Percentiles rank a stretch among this genome's conserved stretches.
These are phyloP conservation scores for Coprinellus aureogranulatus DNA, from an alignment of 768 basidiomycete genomes.

Conservation along the genomic window DNA sequence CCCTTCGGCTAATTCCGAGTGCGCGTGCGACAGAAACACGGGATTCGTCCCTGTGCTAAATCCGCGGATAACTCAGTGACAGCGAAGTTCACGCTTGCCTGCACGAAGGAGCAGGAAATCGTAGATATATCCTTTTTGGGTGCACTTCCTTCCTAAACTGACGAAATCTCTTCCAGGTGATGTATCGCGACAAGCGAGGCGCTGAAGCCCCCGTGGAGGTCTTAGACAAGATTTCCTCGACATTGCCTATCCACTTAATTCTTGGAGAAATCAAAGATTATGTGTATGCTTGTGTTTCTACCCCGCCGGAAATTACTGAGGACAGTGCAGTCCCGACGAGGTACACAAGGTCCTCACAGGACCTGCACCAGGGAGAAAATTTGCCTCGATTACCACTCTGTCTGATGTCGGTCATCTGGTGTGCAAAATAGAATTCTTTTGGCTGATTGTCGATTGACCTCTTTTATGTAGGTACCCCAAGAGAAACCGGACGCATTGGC, in stretches of 20 bases:
- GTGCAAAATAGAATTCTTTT: neutral
- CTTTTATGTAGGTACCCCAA: constrained; percentile 12
- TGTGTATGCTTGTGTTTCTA: constrained; percentile 37
- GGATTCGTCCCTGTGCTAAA: constrained; percentile 37
- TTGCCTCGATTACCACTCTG: constrained; percentile 30
- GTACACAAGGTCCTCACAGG: constrained; percentile 36
- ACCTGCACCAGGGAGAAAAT: constrained; percentile 31
- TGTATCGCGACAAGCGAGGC: constrained; percentile 62
- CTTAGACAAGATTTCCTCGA: constrained; percentile 38
- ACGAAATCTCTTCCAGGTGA: constrained; percentile 41
- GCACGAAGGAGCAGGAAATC: constrained; percentile 60
- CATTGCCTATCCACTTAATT: constrained; percentile 51
- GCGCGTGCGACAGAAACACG: constrained; percentile 50
- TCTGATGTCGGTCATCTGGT: constrained; percentile 32
- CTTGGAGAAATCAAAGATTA: constrained; percentile 52
- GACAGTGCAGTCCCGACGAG: constrained; percentile 26
- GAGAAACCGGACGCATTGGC: constrained; percentile 11
- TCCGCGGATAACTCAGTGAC: constrained; percentile 24
- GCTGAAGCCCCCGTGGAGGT: constrained; percentile 50
- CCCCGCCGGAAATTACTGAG: neutral
- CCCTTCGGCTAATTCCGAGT: neutral
- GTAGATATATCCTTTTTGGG: constrained; percentile 32
- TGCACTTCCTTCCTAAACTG: neutral
- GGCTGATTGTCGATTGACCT: neutral
- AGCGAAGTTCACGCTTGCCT: constrained; percentile 44